Conservation (phyloP, 129 eudicot species). For the Flaveria ramosissima region DNA sequence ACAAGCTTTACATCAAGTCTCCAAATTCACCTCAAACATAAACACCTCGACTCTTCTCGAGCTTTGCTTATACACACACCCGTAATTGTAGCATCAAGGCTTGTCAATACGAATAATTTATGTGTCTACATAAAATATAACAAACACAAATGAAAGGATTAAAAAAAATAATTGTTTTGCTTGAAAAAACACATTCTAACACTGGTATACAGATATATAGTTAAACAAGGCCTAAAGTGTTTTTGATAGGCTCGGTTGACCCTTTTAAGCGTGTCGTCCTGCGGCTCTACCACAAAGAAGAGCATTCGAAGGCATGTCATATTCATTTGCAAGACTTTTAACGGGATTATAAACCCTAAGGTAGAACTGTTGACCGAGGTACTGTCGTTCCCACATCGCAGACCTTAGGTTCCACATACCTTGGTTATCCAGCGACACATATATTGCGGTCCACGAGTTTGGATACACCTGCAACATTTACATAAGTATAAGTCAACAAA, state of each 20-base stretch:
- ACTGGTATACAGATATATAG: constrained; percentile 17
- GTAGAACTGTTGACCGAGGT: constrained; percentile 92
- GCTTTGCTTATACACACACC: neutral
- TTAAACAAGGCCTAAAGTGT: constrained; percentile 4
- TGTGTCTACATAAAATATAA: constrained; percentile 1
- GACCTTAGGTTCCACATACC: constrained; percentile 99
- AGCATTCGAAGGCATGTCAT: constrained; percentile 70
- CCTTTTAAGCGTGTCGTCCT: constrained; percentile 52
- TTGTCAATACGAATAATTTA: neutral
- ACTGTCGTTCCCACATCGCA: constrained; percentile 85
- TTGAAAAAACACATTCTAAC: constrained; percentile 14
- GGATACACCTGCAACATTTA: constrained; percentile 74
- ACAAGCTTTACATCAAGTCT: too few relatives aligned
- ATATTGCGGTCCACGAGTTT: constrained; percentile 71
- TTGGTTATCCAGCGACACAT: constrained; percentile 90
- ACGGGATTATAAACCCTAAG: constrained; percentile 67
- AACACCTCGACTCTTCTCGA: neutral
- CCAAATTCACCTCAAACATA: neutral
- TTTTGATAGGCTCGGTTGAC: constrained; percentile 35
- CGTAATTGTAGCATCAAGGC: neutral
- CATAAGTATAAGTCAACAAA: neutral
- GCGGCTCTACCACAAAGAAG: constrained; percentile 83
- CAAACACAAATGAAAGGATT: neutral
- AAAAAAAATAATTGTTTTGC: constrained; percentile 19
- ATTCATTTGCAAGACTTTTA: constrained; percentile 64